Base-by-base conservation (phyloP, 148 eudicot genomes). In the Salicornia ramosissima region DNA sequence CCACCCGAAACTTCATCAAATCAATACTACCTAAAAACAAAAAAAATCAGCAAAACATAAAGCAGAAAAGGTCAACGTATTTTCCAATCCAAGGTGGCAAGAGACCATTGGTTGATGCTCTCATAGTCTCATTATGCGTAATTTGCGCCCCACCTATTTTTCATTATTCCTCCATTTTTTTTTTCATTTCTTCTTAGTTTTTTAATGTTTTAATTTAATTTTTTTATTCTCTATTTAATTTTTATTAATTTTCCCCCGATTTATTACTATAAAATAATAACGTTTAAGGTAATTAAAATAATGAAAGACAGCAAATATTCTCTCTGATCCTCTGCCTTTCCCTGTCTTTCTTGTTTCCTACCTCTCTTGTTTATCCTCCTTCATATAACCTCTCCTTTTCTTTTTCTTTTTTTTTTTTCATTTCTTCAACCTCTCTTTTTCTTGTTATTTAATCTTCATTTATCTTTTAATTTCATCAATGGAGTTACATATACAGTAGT, bases 261-360 rank as follows among this genome's bases (percentile, higher is more conserved):
- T n/a, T n/a, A n/a, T n/a, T n/a, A n/a, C n/a, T n/a, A n/a, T 46
- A 36, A 36, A 36, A 63, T 1, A 39, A 54, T 9, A 42, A 60
- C 22, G 47, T 60, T 46, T 71, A 33, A 64, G 70, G 63, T 54
- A 73, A n/a, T 52, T 56, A 31, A 47, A 25, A 40, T 62, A 69
- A 65, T 36, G 60, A 71, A 71, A 26, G 71, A 77, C 71, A 77
- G 47, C 75, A 65, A 71, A 71, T 65, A 71, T 61, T 76, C 56
- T 65, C 33, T 65, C 50, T 64, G 52, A 65, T 56, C 9, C 49
- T 67, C 28, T 24, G 52, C 26, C 53, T 47, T 25, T 34, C 24
- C 40, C 67, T 50, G 1, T 67, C 65, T 61, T 34, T 67, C 69
- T 52, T 64, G 21, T 64, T 46, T 52, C 64, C 67, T 45, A 71